phyloP scores from a whole-genome alignment of 148 eudicot genomes.

The Silene conica region DNA sequence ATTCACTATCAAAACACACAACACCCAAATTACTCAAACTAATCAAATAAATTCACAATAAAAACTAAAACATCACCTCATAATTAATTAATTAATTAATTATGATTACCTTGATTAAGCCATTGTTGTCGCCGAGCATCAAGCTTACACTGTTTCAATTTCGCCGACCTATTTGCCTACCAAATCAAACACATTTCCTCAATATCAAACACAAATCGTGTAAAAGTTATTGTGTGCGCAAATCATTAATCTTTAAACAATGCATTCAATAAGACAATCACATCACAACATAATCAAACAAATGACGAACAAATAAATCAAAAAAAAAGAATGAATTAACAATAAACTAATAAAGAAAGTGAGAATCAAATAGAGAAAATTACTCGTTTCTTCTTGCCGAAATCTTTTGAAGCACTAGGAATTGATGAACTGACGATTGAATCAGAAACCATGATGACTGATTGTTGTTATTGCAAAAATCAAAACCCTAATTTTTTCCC shows the following conservation, averaged over 20 bases:
- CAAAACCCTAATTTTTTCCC: conserved; percentile 33
- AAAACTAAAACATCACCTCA: conserved; percentile 6
- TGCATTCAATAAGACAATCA: neutral
- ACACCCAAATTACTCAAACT: neutral
- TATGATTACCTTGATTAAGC: conserved; percentile 72
- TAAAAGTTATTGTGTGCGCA: too few relatives aligned
- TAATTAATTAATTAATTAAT: too few relatives aligned
- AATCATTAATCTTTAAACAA: neutral
- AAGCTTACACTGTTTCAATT: conserved; percentile 91
- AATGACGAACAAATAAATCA: neutral
- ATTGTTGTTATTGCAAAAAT: neutral
- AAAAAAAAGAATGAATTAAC: neutral
- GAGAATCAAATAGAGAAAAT: conserved; percentile 3
- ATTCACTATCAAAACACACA: conserved; percentile 37
- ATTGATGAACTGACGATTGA: conserved; percentile 59
- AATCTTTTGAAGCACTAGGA: conserved; percentile 62
- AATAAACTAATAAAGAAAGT: conserved; percentile 1
- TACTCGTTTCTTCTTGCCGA: conserved; percentile 84
- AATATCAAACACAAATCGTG: neutral
- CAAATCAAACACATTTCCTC: neutral
- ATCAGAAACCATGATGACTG: conserved; percentile 52
- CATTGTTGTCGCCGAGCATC: conserved; percentile 96
- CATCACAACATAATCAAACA: neutral
- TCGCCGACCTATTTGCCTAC: conserved; percentile 79
- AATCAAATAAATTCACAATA: conserved; percentile 5